Conservation (phyloP, 805 yeast genomes). For the Yamadazyma olivae region DNA sequence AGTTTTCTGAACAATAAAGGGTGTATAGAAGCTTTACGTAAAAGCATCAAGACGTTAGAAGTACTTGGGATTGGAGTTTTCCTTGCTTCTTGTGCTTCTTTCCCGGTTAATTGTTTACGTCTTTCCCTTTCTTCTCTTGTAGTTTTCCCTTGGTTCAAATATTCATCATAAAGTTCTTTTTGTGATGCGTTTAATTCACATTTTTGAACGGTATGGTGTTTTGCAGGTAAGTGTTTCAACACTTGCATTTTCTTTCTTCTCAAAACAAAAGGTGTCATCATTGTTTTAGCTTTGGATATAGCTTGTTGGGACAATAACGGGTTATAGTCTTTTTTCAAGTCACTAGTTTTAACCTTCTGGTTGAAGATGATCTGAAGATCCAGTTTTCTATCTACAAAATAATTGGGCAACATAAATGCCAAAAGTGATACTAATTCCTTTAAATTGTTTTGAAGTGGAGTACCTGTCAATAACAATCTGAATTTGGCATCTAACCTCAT, state of each 20-base stretch:
- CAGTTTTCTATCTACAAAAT: constrained; percentile 78
- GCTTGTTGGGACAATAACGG: constrained; percentile 90
- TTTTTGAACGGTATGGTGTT: constrained; percentile 57
- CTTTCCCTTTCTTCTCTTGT: constrained; percentile 43
- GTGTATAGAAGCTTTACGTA: constrained; percentile 91
- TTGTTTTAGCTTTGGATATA: constrained; percentile 86
- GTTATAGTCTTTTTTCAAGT: constrained; percentile 47
- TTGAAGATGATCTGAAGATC: constrained; percentile 81
- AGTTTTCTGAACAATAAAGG: constrained; percentile 76
- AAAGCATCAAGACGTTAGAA: constrained; percentile 77
- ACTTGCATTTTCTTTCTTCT: constrained; percentile 93
- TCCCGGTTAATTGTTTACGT: constrained; percentile 34
- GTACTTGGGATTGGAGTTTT: constrained; percentile 40
- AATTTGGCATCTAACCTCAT: constrained; percentile 84
- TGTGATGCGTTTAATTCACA: constrained; percentile 65
- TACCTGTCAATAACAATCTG: constrained; percentile 87
- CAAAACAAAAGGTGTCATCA: constrained; percentile 97
- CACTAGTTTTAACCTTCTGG: constrained; percentile 76
- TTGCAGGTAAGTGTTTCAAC: constrained; percentile 80
- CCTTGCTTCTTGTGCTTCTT: constrained; percentile 32
- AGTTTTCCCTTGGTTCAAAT: constrained; percentile 45
- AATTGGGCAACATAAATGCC: constrained; percentile 83
- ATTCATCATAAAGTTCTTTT: constrained; percentile 55
- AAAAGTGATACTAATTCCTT: constrained; percentile 85
- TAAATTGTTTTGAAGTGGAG: constrained; percentile 93